Evolutionary conservation across 225 moss, liverwort and hornwort genomes (phyloP), one percentile per base, ranked within the genome.

Genomic region (Sphagnum tenellum): DNA sequence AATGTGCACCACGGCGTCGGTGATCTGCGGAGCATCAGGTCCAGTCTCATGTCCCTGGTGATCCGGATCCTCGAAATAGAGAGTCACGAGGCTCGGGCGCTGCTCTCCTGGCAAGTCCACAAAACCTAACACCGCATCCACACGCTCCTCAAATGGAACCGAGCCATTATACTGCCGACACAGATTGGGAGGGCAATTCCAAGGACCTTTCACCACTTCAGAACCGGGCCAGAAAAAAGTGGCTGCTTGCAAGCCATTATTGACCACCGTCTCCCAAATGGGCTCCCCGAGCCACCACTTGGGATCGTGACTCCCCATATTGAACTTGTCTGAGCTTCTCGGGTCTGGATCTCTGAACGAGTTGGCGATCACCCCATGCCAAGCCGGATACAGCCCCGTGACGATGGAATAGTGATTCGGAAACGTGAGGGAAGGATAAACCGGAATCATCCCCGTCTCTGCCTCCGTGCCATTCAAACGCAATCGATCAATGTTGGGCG

Each of bases 221-320:
- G 93, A 93, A 12, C 98, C 98, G 12, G 98, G 89, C 98, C 98
- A 98, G 81, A 98, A 98, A 67, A 70, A 93, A 11, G 98, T 90
- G 58, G 98, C 92, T 44, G 98, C 98, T 67, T 72, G 89, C 69
- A 98, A 73, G 6, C 98, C 90, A 52, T 87, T 85, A 49, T 84
- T 90, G 66, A 86, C 92, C 13, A 75, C 90, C 0, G 98, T 98
- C 73, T 85, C 98, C 98, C 98, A 98, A 69, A 98, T 85, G 47
- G 98, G 98, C 76, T 98, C 93, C 9, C 98, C 98, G 9, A 89
- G 75, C 76, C 84, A 98, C 98, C 98, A 98, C 81, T 93, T 98
- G 5, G 90, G 87, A 54, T 98, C 71, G 49, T 78, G n/a, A 57
- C 89, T 89, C 0, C 83, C 77, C 55, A 71, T 82, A 56, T 50